These are phyloP conservation scores for Aspergillus texensis DNA, from an alignment of 2,329 filamentous ascomycete species.

Conservation along the genomic window DNA sequence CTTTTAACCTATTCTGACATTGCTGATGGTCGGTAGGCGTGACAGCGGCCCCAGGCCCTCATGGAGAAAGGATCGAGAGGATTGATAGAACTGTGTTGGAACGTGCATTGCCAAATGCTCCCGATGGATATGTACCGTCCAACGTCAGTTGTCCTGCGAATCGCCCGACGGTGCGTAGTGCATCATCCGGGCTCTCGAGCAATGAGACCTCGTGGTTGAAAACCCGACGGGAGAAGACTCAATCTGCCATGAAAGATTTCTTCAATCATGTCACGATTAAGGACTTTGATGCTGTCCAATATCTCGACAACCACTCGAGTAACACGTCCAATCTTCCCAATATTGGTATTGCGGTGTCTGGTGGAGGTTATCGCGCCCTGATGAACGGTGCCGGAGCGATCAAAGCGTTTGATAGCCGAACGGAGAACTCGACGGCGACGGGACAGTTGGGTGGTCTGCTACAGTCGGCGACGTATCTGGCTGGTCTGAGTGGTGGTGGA, in stretches of 20 bases:
- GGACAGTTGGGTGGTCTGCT: constrained; percentile 80
- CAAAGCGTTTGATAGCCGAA: constrained; percentile 77
- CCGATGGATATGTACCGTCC: constrained; percentile 73
- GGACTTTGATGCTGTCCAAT: constrained; percentile 74
- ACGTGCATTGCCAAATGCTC: constrained; percentile 58
- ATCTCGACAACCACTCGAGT: constrained; percentile 63
- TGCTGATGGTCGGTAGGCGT: constrained; percentile 11
- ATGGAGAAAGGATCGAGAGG: not conserved
- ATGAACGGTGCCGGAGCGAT: constrained; percentile 83
- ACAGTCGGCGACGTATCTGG: constrained; percentile 79
- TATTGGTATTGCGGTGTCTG: constrained; percentile 77
- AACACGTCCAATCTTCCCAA: constrained; percentile 65
- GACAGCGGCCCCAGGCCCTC: constrained; percentile 9
- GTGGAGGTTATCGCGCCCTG: constrained; percentile 85
- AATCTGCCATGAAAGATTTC: constrained; percentile 73
- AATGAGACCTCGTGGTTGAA: constrained; percentile 76
- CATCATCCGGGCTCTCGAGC: constrained; percentile 64
- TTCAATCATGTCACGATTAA: constrained; percentile 71
- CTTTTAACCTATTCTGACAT: not conserved
- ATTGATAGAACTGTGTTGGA: constrained; percentile 11
- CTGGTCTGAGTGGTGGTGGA: constrained; percentile 79
- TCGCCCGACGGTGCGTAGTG: constrained; percentile 69
- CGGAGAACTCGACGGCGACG: constrained; percentile 58
- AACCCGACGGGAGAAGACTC: constrained; percentile 70
- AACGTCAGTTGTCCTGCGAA: constrained; percentile 68